Base-by-base conservation (phyloP, 2,329 filamentous ascomycete species). In the Pestalotiopsis fici region DNA sequence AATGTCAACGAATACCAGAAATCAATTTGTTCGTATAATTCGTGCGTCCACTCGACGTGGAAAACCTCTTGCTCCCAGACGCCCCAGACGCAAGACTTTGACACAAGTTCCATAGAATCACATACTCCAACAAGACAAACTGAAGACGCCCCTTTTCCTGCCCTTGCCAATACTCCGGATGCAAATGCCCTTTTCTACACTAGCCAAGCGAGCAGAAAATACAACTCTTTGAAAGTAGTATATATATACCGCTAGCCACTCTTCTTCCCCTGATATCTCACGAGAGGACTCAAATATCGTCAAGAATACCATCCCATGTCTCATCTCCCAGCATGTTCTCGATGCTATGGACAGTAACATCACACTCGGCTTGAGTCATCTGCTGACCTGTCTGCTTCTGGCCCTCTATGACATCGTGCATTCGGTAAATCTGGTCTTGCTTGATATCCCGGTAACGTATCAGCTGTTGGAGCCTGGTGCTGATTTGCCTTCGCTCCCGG, bases 361-460 rank as follows among this genome's bases (percentile, higher is more conserved):
- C 90, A 56, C 91, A 82, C 73, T 90, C 86, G 23, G 88, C 86
- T 71, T 88, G 85, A 1, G 83, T 87, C 85, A 92, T 90, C 70
- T 86, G 83, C 74, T 88, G 86, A 0, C 89, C 89, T 2, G 85
- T 85, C 39, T 84, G 83, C 80, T 92, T 93, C 77, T 95, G 92
- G 5, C 91, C 93, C 78, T 95, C 93, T 0, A 96, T 83, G 1
- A 96, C 93, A 77, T 97, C 94, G 73, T 95, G 93, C 15, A 97
- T 83, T 55, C 88, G 87, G 79, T 97, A 97, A 55, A 97, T 90
- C 78, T 95, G 92, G 69, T 93, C 91, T 28, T 90, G 89, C 79
- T 95, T 94, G 74, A 87, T 85, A 74, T 94, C 91, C 27, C 94
- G 87, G 64, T 87, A 85, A 69, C 85, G 85, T 55, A 91, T 81